phyloP scores from a whole-genome alignment of 2,329 filamentous ascomycete genomes.

The Mollisia scopiformis region DNA sequence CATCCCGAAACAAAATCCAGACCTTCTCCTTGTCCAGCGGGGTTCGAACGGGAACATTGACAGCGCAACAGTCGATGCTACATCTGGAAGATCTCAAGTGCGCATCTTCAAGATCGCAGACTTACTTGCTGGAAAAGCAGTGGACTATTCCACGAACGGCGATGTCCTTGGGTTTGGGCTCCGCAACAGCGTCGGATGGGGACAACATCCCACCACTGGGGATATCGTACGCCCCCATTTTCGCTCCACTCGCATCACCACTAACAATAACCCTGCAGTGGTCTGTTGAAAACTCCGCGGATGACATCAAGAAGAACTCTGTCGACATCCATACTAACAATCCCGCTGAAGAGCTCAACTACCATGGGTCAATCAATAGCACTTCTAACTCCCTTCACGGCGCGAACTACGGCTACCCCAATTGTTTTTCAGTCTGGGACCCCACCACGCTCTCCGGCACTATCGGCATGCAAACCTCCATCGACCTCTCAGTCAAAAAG shows the following conservation, averaged over 20 bases:
- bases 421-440: conserved; percentile 17
- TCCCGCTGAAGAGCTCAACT: conserved; percentile 23
- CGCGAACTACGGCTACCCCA: conserved; percentile 22
- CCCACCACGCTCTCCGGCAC: conserved; percentile 1
- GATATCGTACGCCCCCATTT: conserved; percentile 7
- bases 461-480: conserved; percentile 8
- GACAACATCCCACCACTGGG: conserved; percentile 10
- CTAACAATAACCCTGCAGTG: conserved; percentile 1
- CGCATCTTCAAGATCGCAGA: conserved; percentile 14
- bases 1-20: conserved; percentile 8
- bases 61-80: conserved; percentile 1
- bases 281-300: conserved; percentile 18
- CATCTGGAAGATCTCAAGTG: conserved; percentile 11
- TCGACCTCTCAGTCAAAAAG: conserved; percentile 6
- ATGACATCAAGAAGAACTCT: conserved; percentile 9
- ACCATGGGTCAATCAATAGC: conserved; percentile 15
- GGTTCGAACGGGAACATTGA: conserved; percentile 20
- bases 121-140: background rate
- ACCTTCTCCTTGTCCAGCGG: conserved; percentile 12
- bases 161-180: conserved; percentile 17
- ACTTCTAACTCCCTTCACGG: conserved; percentile 1
- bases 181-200: conserved; percentile 16
- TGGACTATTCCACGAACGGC: conserved; percentile 11
- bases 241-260: background rate
- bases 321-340: conserved; percentile 20